These are phyloP conservation scores for Myxozyma neglecta DNA, from an alignment of 805 yeast genomes.

Conservation along the genomic window DNA sequence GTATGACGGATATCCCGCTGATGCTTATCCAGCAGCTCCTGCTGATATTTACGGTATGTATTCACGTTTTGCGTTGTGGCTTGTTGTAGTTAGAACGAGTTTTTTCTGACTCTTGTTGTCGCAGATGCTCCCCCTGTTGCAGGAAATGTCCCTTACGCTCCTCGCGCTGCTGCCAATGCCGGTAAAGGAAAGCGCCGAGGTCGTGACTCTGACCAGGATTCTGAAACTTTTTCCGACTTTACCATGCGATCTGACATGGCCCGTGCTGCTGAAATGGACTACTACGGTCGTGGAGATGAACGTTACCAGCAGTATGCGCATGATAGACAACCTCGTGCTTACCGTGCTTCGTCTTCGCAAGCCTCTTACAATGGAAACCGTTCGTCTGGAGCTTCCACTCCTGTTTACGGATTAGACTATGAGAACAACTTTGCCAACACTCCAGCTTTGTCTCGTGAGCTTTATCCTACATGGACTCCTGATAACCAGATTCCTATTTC, in stretches of 20 bases:
- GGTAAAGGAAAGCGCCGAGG: conserved; percentile 31
- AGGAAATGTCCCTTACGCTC: conserved; percentile 30
- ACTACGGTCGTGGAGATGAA: conserved; percentile 42
- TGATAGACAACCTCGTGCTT: conserved; percentile 37
- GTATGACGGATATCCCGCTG: conserved; percentile 41
- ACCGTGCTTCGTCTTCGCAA: conserved; percentile 46
- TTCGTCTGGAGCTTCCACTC: conserved; percentile 92
- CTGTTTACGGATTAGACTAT: conserved; percentile 72
- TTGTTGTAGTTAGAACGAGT: background rate
- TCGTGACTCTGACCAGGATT: conserved; percentile 40
- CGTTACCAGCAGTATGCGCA: conserved; percentile 30
- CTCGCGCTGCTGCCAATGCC: conserved; percentile 10
- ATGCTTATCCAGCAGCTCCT: conserved; percentile 46
- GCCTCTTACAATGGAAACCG: conserved; percentile 81
- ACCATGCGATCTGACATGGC: conserved; percentile 47
- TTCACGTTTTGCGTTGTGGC: background rate
- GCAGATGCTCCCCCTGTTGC: conserved; percentile 40
- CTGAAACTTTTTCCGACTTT: conserved; percentile 46
- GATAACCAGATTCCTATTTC: conserved; percentile 82
- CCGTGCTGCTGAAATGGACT: conserved; percentile 42
- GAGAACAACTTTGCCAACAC: conserved; percentile 23
- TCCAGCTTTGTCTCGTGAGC: conserved; percentile 51
- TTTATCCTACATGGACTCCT: conserved; percentile 99
- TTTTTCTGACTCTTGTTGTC: background rate
- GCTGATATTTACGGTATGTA: conserved; percentile 46